Conservation (phyloP, 2,329 filamentous ascomycete species). For the Myriangium duriaei region DNA sequence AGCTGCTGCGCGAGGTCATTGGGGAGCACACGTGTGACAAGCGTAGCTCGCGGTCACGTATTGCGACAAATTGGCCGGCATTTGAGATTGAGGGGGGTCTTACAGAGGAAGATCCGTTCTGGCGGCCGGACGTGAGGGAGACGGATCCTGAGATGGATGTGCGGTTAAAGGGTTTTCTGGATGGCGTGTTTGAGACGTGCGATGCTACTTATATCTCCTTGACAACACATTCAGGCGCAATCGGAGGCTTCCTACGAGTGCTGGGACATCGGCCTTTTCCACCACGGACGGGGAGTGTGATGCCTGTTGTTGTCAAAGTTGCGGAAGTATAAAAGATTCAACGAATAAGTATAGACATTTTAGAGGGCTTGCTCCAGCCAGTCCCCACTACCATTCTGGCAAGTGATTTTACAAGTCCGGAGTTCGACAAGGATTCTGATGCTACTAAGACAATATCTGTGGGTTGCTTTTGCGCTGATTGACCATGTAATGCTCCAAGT, state of each 20-base stretch:
- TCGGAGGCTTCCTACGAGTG: conserved; percentile 39
- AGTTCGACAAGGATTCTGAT: no score
- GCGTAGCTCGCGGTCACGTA: conserved; percentile 42
- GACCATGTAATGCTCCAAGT: no score
- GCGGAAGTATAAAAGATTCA: conserved; percentile 9
- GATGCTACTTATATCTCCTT: conserved; percentile 38
- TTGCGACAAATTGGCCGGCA: conserved; percentile 39
- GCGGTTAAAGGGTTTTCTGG: conserved; percentile 27
- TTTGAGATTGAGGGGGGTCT: conserved; percentile 51
- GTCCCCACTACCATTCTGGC: no score
- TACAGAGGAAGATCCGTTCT: conserved; percentile 42
- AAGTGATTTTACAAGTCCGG: no score
- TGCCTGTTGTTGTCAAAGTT: conserved; percentile 39
- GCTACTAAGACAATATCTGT: no score
- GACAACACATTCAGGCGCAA: conserved; percentile 48
- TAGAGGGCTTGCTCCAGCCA: no score
- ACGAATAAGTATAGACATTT: no score
- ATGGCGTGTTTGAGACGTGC: conserved; percentile 41
- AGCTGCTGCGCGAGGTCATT: conserved; percentile 49
- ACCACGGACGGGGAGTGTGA: conserved; percentile 38
- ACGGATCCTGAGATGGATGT: conserved; percentile 34
- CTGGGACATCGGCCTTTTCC: conserved; percentile 34
- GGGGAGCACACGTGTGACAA: conserved; percentile 58
- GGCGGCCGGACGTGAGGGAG: conserved; percentile 35
- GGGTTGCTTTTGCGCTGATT: no score